Evolutionary conservation across 192 early-diverging fungal genomes (phyloP).

Genomic region (Coemansia sp.): DNA sequence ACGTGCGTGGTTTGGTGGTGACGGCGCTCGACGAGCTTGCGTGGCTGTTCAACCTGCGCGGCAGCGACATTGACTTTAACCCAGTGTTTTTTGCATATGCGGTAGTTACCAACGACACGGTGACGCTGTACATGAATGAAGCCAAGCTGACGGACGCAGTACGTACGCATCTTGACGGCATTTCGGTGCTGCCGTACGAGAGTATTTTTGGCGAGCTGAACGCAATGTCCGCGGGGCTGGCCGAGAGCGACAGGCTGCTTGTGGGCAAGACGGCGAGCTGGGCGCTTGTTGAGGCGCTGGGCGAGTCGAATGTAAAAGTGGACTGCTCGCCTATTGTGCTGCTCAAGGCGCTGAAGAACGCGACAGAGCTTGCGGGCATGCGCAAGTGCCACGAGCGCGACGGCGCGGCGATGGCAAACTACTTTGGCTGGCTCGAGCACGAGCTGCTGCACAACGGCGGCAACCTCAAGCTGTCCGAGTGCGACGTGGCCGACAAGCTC

Average conservation of each 20-base stretch:
- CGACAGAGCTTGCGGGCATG: constrained; percentile 87
- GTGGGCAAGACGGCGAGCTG: constrained; percentile 67
- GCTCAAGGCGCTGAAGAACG: constrained; percentile 93
- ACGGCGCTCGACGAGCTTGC: constrained; percentile 94
- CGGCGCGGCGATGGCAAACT: constrained; percentile 78
- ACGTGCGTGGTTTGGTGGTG: constrained; percentile 73
- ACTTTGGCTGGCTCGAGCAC: constrained; percentile 94
- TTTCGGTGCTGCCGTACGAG: constrained; percentile 72
- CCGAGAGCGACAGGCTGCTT: constrained; percentile 51
- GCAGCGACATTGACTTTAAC: constrained; percentile 93
- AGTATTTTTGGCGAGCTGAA: constrained; percentile 74
- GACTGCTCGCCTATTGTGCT: constrained; percentile 69
- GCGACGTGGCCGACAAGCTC: constrained; percentile 80
- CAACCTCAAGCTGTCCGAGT: constrained; percentile 70
- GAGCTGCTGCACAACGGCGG: constrained; percentile 71
- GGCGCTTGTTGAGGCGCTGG: constrained; percentile 75
- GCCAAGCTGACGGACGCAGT: constrained; percentile 66
- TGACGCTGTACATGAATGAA: constrained; percentile 76
- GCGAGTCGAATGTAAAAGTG: constrained; percentile 58
- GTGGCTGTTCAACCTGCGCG: constrained; percentile 96
- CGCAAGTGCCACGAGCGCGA: constrained; percentile 88
- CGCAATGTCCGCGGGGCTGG: constrained; percentile 22
- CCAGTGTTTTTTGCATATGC: constrained; percentile 96
- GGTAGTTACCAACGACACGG: constrained; percentile 67
- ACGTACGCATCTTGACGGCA: constrained; percentile 60